A percentile compares a stretch with the other conserved stretches of the same genome.
These are phyloP conservation scores for Leccinum sublutescens DNA, from an alignment of 768 basidiomycete species.

Conservation along the genomic window DNA sequence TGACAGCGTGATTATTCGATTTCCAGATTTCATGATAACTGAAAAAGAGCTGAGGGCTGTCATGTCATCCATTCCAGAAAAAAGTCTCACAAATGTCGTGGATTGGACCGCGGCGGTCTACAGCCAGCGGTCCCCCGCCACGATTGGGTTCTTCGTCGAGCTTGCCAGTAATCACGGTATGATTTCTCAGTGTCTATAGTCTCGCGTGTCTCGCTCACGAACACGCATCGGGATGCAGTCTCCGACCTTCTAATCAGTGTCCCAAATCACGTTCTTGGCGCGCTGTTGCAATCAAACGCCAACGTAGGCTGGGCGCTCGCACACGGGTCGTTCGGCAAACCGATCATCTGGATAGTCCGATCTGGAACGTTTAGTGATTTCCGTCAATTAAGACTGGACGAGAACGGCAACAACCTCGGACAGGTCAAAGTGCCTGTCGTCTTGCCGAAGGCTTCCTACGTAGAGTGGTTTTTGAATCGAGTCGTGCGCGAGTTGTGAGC, in stretches of 20 bases:
- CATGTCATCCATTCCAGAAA: background rate
- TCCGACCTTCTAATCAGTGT: background rate
- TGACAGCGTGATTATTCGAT: constrained; percentile 7
- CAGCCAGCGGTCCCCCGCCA: constrained; percentile 4
- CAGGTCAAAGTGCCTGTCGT: constrained; percentile 25
- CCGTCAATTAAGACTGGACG: constrained; percentile 18
- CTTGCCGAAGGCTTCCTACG: constrained; percentile 9
- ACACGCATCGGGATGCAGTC: background rate
- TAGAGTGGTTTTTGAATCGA: constrained; percentile 14
- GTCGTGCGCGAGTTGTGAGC: constrained; percentile 18
- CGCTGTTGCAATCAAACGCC: background rate
- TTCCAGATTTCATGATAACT: constrained; percentile 11
- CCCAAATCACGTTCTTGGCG: constrained; percentile 9
- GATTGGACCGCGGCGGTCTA: constrained; percentile 18
- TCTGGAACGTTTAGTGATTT: constrained; percentile 24
- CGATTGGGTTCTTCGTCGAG: constrained; percentile 19
- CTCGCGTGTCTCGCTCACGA: background rate
- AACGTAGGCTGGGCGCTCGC: background rate
- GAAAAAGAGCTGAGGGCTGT: constrained; percentile 12
- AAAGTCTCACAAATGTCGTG: background rate
- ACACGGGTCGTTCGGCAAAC: constrained; percentile 5
- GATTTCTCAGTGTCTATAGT: background rate
- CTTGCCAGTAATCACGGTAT: constrained; percentile 6
- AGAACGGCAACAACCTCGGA: constrained; percentile 1
- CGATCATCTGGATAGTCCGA: constrained; percentile 23